Base-by-base conservation (phyloP, 129 eudicot genomes). In the Escallonia herrerae region DNA sequence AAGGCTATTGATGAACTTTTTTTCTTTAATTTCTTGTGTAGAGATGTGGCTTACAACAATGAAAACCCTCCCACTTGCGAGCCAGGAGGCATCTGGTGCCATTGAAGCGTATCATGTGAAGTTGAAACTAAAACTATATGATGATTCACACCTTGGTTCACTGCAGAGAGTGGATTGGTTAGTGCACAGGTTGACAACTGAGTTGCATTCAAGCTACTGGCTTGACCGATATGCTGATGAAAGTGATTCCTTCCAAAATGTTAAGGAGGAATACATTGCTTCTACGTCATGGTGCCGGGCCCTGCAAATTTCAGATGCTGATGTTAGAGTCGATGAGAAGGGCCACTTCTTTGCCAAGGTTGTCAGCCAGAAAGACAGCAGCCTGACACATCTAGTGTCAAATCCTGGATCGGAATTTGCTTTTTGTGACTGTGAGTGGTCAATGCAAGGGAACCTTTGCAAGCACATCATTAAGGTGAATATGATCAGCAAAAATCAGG, bases 391-490 rank as follows among this genome's bases (percentile, higher is more conserved):
- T 69, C 48, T 81, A 15, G 97, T 94, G 2, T 94, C 87, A 85
- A 94, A 94, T 69, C 99, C 99, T 5, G 99, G 96, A 45, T 94
- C 97, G 1, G 99, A 94, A 68, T 94, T 94, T 66, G 84, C 99
- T 0, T 89, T 86, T 67, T 94, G 99, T 60, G 99, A 94, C 66
- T 94, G 99, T 37, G 84, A 87, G 33, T 94, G 99, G 99, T 80
- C 97, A 3, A 58, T 81, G 66, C 90, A 73, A 43, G 99, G 99
- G 60, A 94, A 94, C 63, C 84, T 89, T 5, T 94, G 99, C 88
- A 94, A 94, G 74, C 99, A 94, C 52, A 81, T 94, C 8, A 76
- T 94, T 68, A 94, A 94, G 82, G 99, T 82, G 79, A 86, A 94
- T 74, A 89, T 76, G 85, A 73, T 94, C 10, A 89, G 90, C 57